Percentiles rank a stretch among this genome's conserved stretches.
Conservation (phyloP, 2,329 filamentous ascomycete genomes). For the Incumbomyces delicatus region DNA sequence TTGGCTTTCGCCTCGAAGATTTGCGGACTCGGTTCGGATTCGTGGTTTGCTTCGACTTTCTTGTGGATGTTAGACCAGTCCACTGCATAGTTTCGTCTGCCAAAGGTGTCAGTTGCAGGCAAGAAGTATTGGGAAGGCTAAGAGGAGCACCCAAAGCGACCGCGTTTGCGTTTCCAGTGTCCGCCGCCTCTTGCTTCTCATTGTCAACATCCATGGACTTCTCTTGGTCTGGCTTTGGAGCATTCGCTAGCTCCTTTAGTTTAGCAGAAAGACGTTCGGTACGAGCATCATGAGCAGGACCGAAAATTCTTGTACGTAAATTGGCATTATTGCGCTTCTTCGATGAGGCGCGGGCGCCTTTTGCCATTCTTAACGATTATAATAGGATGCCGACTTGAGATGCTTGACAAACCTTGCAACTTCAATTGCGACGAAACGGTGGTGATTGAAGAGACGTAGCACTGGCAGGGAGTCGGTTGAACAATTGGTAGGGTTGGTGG, state of each 20-base stretch:
- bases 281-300: conserved; percentile 68
- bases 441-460: no score
- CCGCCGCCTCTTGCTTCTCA: conserved; percentile 31
- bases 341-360: conserved; percentile 68
- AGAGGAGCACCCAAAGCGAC: no score
- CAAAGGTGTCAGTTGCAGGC: neutral
- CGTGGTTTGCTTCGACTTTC: conserved; percentile 9
- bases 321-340: conserved; percentile 75
- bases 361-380: conserved; percentile 57
- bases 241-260: conserved; percentile 66
- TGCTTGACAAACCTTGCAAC: no score
- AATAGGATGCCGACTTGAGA: no score
- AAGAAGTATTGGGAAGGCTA: no score
- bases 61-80: conserved; percentile 9
- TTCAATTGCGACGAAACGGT: no score
- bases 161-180: conserved; percentile 20
- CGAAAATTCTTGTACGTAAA: conserved; percentile 73
- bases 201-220: conserved; percentile 36
- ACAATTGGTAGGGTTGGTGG: no score
- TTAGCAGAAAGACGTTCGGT: conserved; percentile 78
- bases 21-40: conserved; percentile 11
- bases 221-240: conserved; percentile 52
- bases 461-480: no score
- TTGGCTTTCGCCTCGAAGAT: conserved; percentile 16
- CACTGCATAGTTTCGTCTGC: conserved; percentile 17